phyloP scores from a whole-genome alignment of 208 protist genomes.

The Leishmania guyanensis region DNA sequence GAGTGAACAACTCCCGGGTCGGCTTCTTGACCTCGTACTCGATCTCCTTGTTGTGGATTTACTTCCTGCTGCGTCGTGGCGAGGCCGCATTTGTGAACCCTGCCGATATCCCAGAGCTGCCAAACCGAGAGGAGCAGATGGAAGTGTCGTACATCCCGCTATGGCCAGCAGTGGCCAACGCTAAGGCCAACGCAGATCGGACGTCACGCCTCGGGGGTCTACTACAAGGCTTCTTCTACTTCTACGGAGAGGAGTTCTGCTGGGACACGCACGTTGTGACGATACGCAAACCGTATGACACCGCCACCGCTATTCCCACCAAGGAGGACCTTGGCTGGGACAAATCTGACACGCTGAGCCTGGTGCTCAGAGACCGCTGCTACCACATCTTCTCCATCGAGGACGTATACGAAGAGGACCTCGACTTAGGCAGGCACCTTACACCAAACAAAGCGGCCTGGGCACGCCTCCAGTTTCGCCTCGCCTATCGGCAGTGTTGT shows the following conservation, averaged over 20 bases:
- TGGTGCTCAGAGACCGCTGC: conserved; percentile 45
- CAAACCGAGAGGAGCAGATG: conserved; percentile 21
- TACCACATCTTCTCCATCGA: conserved; percentile 79
- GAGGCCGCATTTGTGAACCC: conserved; percentile 56
- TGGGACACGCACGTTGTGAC: conserved; percentile 51
- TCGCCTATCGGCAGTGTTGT: conserved; percentile 27
- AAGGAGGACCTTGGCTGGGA: conserved; percentile 47
- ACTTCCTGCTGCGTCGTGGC: conserved; percentile 57
- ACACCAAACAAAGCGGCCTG: conserved; percentile 56
- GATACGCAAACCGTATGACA: conserved; percentile 24
- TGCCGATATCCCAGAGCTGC: conserved; percentile 21
- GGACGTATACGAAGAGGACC: conserved; percentile 78
- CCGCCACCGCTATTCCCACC: conserved; percentile 9
- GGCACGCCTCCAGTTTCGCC: conserved; percentile 65
- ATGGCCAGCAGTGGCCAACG: conserved; percentile 24
- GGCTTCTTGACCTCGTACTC: conserved; percentile 87
- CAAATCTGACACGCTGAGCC: conserved; percentile 25
- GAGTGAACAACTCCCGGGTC: conserved; percentile 71
- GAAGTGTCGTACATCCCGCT: conserved; percentile 58
- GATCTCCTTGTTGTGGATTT: conserved; percentile 72
- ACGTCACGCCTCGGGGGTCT: conserved; percentile 34
- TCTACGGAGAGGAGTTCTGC: conserved; percentile 54
- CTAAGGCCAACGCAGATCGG: conserved; percentile 3
- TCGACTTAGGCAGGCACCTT: conserved; percentile 77
- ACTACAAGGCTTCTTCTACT: conserved; percentile 59